phyloP scores from a whole-genome alignment of 2,329 filamentous ascomycete species.

The Talaromyces amestolkiae region DNA sequence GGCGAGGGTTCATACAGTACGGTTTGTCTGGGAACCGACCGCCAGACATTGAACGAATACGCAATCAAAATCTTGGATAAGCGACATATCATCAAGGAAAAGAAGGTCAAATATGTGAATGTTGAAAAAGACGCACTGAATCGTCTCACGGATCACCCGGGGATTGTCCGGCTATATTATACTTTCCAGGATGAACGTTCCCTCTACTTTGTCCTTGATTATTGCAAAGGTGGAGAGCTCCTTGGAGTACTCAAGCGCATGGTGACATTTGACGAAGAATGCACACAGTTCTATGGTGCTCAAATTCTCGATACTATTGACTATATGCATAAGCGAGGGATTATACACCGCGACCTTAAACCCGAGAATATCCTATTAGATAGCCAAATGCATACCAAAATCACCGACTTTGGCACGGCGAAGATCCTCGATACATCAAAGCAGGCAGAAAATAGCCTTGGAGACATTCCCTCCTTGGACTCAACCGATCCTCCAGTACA shows the following conservation, averaged over 20 bases:
- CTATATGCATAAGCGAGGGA: slow-evolving; percentile 95
- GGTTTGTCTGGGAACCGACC: slow-evolving; percentile 86
- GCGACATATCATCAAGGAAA: slow-evolving; percentile 98
- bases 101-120: slow-evolving; percentile 99
- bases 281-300: slow-evolving; percentile 87
- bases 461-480: slow-evolving; percentile 48
- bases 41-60: slow-evolving; percentile 91
- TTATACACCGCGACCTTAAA: slow-evolving; percentile 95
- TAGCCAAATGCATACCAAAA: slow-evolving; percentile 95
- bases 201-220: slow-evolving; percentile 92
- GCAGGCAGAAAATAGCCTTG: slow-evolving; percentile 47
- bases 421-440: slow-evolving; percentile 69
- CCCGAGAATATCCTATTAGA: slow-evolving; percentile 96
- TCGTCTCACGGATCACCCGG: slow-evolving; percentile 90
- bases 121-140: slow-evolving; percentile 99
- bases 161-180: slow-evolving; percentile 94
- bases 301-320: slow-evolving; percentile 95
- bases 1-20: slow-evolving; percentile 98
- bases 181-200: slow-evolving; percentile 97
- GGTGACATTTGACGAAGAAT: slow-evolving; percentile 91
- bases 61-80: slow-evolving; percentile 98
- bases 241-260: slow-evolving; percentile 91
- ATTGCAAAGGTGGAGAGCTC: slow-evolving; percentile 88
- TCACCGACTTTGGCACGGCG: slow-evolving; percentile 98
- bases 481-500: slow-evolving; percentile 60